Evolutionary conservation across 1,284 basidiomycete genomes (phyloP).

Genomic region (Agaricales sp.): DNA sequence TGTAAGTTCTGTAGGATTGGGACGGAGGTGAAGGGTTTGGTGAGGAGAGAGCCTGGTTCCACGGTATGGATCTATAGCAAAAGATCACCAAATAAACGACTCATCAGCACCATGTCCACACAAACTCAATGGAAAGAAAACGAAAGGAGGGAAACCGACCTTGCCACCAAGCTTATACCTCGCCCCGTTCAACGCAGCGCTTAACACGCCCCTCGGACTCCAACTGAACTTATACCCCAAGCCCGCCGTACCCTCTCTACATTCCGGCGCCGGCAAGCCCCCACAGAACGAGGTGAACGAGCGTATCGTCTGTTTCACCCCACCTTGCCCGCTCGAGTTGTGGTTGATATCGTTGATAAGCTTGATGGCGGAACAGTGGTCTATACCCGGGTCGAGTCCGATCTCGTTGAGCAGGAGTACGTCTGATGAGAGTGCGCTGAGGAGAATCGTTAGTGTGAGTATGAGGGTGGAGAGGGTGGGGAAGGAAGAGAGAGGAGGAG

Average conservation of each 20-base stretch:
- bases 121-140: slow-evolving; percentile 1
- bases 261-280: slow-evolving; percentile 78
- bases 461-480: neutral
- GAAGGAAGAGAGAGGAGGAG: slow-evolving; percentile 1
- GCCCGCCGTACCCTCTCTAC: slow-evolving; percentile 44
- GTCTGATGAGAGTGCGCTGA: slow-evolving; percentile 55
- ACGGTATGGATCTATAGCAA: slow-evolving; percentile 26
- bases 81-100: slow-evolving; percentile 2
- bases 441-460: neutral
- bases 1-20: slow-evolving; percentile 59
- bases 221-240: slow-evolving; percentile 94
- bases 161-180: slow-evolving; percentile 52
- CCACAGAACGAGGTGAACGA: slow-evolving; percentile 94
- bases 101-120: slow-evolving; percentile 3
- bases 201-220: slow-evolving; percentile 84
- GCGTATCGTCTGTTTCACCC: slow-evolving; percentile 36
- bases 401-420: slow-evolving; percentile 88
- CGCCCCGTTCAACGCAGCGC: slow-evolving; percentile 75
- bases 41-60: slow-evolving; percentile 37
- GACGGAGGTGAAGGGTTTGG: slow-evolving; percentile 50
- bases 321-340: too few relatives aligned
- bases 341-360: slow-evolving; percentile 50
- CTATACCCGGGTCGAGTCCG: slow-evolving; percentile 92
- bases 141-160: slow-evolving; percentile 24
- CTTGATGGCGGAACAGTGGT: slow-evolving; percentile 85